These are phyloP conservation scores for Rhynchosporium graminicola DNA, from an alignment of 2,329 filamentous ascomycete species.

Conservation along the genomic window DNA sequence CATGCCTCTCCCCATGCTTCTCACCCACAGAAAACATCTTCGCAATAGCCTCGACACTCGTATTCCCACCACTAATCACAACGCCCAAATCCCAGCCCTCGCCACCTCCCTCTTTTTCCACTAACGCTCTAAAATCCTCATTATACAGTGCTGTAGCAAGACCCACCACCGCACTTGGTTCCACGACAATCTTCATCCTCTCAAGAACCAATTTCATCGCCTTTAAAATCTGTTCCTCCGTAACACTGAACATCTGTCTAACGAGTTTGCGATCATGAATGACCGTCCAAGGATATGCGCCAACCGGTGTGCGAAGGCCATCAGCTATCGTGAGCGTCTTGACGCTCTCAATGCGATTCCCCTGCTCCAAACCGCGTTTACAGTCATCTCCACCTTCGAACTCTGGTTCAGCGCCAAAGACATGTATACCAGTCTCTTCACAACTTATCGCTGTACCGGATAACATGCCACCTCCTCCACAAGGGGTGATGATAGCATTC, in stretches of 20 bases:
- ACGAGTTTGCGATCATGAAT: constrained; percentile 74
- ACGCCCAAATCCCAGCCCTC: constrained; percentile 72
- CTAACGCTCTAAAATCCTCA: constrained; percentile 74
- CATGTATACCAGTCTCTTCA: constrained; percentile 67
- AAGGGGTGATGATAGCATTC: constrained; percentile 76
- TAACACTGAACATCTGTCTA: constrained; percentile 68
- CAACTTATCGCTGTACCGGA: constrained; percentile 78
- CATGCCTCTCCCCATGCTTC: constrained; percentile 23
- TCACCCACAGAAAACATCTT: constrained; percentile 48
- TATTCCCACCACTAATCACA: constrained; percentile 62
- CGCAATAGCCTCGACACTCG: constrained; percentile 55
- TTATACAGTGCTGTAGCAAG: constrained; percentile 82
- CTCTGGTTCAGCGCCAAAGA: constrained; percentile 85
- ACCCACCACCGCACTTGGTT: constrained; percentile 84
- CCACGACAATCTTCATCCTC: constrained; percentile 86
- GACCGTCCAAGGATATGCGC: constrained; percentile 72
- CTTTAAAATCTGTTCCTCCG: constrained; percentile 76
- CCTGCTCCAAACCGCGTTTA: constrained; percentile 65
- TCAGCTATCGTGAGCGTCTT: constrained; percentile 83
- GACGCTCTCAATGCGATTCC: constrained; percentile 66
- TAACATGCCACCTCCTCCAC: constrained; percentile 87
- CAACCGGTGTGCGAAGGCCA: constrained; percentile 82
- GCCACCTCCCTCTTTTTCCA: constrained; percentile 69
- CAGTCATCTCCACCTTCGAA: constrained; percentile 85
- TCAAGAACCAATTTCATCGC: constrained; percentile 80